Evolutionary conservation across 306 rosid species (phyloP).

Genomic region (Trifolium subterraneum): DNA sequence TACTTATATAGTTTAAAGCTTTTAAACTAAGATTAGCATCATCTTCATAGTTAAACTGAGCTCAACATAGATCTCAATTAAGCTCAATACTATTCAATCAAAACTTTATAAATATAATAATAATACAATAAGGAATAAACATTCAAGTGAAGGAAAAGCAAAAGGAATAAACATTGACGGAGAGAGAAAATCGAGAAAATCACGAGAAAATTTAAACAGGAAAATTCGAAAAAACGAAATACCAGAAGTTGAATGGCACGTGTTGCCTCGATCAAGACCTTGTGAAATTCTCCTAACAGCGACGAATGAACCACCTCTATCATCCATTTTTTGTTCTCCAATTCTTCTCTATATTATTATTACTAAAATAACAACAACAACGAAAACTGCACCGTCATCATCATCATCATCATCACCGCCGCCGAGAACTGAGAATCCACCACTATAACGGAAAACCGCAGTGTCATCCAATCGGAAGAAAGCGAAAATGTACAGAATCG

Average conservation of each 20-base stretch:
- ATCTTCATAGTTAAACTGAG: slow-evolving; percentile 25
- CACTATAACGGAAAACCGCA: slow-evolving; percentile 32
- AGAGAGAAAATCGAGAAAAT: slow-evolving; percentile 18
- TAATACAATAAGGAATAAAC: neutral
- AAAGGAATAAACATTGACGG: neutral
- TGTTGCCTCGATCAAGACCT: slow-evolving; percentile 82
- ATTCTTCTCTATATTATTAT: neutral
- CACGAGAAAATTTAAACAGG: slow-evolving; percentile 3
- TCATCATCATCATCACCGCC: neutral
- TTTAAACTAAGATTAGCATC: slow-evolving; percentile 26
- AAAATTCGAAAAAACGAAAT: neutral
- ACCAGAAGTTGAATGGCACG: slow-evolving; percentile 91
- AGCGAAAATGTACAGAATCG: slow-evolving; percentile 10
- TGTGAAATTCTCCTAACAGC: slow-evolving; percentile 97
- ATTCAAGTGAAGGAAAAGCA: too few relatives aligned
- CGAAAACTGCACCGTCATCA: slow-evolving; percentile 17
- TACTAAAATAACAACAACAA: neutral
- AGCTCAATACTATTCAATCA: slow-evolving; percentile 31
- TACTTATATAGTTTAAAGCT: slow-evolving; percentile 8
- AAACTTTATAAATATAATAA: neutral
- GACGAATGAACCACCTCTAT: slow-evolving; percentile 94
- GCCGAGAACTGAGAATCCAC: slow-evolving; percentile 9
- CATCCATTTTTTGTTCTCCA: slow-evolving; percentile 62
- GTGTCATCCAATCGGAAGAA: slow-evolving; percentile 15
- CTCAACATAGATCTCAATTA: slow-evolving; percentile 37